Conservation (phyloP, 768 basidiomycete genomes). For the Tulasnella sp. region DNA sequence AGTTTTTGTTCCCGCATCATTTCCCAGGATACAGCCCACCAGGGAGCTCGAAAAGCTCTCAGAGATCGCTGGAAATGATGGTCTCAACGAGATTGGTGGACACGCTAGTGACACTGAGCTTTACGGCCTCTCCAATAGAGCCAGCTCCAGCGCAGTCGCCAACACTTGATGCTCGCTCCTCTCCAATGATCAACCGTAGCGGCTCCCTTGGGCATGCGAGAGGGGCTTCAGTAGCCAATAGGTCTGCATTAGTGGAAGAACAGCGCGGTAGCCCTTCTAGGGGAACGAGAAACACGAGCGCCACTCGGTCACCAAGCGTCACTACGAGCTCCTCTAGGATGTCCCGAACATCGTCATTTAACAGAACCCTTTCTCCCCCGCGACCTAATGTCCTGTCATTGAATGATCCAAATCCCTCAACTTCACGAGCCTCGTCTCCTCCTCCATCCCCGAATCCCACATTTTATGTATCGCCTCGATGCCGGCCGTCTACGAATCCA, state of each 20-base stretch:
- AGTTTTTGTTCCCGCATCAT: not conserved
- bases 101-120: slow-evolving; percentile 15
- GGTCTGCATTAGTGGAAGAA: no score
- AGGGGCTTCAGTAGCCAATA: no score
- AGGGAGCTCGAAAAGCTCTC: not conserved
- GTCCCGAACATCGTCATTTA: no score
- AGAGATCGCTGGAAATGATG: slow-evolving; percentile 15
- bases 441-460: slow-evolving; percentile 28
- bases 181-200: no score
- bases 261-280: no score
- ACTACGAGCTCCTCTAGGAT: no score
- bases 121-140: not conserved
- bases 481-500: slow-evolving; percentile 77
- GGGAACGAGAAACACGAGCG: no score
- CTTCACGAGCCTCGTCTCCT: not conserved
- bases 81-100: slow-evolving; percentile 14
- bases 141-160: no score
- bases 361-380: no score
- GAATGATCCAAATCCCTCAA: not conserved
- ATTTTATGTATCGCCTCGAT: slow-evolving; percentile 68
- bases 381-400: not conserved
- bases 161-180: no score
- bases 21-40: not conserved
- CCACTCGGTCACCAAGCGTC: no score
- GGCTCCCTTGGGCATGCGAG: no score